Evolutionary conservation across 306 rosid genomes (phyloP), one percentile per base, ranked within the genome.

Genomic region (Fagus sylvatica): DNA sequence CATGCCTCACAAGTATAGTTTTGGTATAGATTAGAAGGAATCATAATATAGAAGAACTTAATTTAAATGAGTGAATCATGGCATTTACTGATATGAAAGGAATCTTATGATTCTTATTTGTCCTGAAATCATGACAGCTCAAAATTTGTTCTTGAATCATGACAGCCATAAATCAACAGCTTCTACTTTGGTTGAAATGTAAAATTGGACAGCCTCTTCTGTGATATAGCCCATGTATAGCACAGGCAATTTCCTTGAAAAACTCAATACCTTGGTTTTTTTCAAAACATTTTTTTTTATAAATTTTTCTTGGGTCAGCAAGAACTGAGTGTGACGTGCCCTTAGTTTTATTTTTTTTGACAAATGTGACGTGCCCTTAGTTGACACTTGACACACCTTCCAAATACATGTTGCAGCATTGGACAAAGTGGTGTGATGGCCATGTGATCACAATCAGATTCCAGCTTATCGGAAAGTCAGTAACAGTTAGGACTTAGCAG

Each of bases 401-500:
- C 70, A n/a, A 42, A 16, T 78, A n/a, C 75, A 48, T 78, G 75
- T 48, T 46, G 42, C 76, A 13, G 51, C 41, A 19, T 7, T n/a
- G 65, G 73, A 34, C 66, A 55, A 42, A 19, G 13, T 40, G 56
- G 48, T 53, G 53, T 76, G 57, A 68, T 82, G 74, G 65, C 71
- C 82, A 82, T 70, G 76, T 73, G 60, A 55, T 73, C 57, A 43
- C 51, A 64, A 53, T 72, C 66, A 37, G n/a, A 43, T 48, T 48
- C 76, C 48, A 60, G 64, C 65, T 43, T 59, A 59, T 55, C 57
- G 28, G 42, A 65, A 17, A 64, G 49, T n/a, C 48, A 37, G 49
- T 17, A 34, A 65, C 32, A 65, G 71, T 39, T 10, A 6, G 30
- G 41, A 17, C 12, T 17, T 37, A 16, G n/a, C 7, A 40, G 42